A percentile compares a stretch with the other conserved stretches of the same genome.
These are phyloP conservation scores for Umbellularia californica DNA, from an alignment of 164 flowering plant genomes.

Conservation along the genomic window DNA sequence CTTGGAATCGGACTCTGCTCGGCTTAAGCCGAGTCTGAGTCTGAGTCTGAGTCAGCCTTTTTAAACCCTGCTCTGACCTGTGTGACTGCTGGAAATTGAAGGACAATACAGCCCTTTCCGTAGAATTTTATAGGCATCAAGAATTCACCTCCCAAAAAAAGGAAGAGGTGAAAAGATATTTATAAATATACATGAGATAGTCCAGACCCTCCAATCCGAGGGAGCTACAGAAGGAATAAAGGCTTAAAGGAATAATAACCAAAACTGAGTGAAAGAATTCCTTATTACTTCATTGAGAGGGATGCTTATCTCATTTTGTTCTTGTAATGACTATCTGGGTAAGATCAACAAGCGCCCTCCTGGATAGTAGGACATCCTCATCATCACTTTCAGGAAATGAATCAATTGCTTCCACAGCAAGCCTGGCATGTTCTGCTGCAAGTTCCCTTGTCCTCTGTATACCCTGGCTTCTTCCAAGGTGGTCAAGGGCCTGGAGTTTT, in stretches of 20 bases:
- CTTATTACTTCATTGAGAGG: background rate
- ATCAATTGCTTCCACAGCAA: constrained; percentile 75
- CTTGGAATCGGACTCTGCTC: too few relatives aligned
- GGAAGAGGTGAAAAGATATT: background rate
- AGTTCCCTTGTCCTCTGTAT: constrained; percentile 70
- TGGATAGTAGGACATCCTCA: constrained; percentile 63
- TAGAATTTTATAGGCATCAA: background rate
- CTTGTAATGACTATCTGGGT: constrained; percentile 74
- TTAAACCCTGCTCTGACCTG: too few relatives aligned
- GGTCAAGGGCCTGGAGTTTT: constrained; percentile 67
- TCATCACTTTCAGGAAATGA: constrained; percentile 72
- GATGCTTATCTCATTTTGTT: constrained; percentile 42
- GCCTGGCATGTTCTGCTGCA: constrained; percentile 72
- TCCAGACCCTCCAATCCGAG: background rate
- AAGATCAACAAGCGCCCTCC: constrained; percentile 79
- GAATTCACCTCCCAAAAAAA: too few relatives aligned
- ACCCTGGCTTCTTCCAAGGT: constrained; percentile 78
- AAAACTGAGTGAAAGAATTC: background rate
- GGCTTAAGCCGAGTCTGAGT: too few relatives aligned
- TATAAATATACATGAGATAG: background rate
- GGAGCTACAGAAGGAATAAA: background rate
- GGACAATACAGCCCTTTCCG: background rate
- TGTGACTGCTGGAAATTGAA: too few relatives aligned
- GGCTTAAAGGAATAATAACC: background rate
- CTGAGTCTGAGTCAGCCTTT: too few relatives aligned